A percentile compares a stretch with the other conserved stretches of the same genome.
These are phyloP conservation scores for Sordariomycetes sp. DNA, from an alignment of 2,329 filamentous ascomycete species.

Conservation along the genomic window DNA sequence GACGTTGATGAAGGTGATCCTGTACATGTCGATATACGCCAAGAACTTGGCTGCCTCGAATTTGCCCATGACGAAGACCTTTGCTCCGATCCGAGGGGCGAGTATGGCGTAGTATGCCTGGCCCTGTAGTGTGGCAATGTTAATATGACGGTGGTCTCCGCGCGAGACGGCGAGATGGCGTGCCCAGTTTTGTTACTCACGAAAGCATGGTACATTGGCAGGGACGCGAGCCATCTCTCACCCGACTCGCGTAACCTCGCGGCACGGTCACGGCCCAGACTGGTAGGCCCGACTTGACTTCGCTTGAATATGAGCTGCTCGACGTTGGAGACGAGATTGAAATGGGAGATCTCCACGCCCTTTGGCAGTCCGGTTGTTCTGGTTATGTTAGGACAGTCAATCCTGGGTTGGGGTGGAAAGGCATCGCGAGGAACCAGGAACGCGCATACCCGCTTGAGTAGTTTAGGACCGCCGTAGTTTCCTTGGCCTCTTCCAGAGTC, in stretches of 20 bases:
- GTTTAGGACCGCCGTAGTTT: neutral
- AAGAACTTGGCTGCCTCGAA: slow-evolving; percentile 44
- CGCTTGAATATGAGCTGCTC: slow-evolving; percentile 36
- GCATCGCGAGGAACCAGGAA: slow-evolving; percentile 10
- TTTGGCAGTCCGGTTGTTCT: slow-evolving; percentile 42
- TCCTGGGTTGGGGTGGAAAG: slow-evolving; percentile 37
- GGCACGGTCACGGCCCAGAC: slow-evolving; percentile 10
- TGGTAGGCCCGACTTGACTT: slow-evolving; percentile 14
- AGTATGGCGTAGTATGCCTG: slow-evolving; percentile 41
- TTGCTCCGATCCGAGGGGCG: slow-evolving; percentile 28
- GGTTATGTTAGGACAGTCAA: too few species aligned
- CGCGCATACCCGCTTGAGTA: neutral
- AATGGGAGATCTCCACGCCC: slow-evolving; percentile 36
- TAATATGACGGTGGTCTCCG: too few species aligned
- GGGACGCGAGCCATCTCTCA: slow-evolving; percentile 30
- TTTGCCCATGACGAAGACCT: slow-evolving; percentile 47
- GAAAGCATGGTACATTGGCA: slow-evolving; percentile 52
- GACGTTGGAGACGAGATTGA: slow-evolving; percentile 37
- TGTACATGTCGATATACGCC: slow-evolving; percentile 33
- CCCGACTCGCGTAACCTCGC: slow-evolving; percentile 37
- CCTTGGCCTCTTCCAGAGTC: neutral
- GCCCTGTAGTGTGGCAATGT: slow-evolving; percentile 9
- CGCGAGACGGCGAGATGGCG: too few species aligned
- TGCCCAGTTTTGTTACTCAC: slow-evolving; percentile 14
- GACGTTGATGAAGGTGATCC: slow-evolving; percentile 40